Conservation (phyloP, 116 monocot species). For the Dioscorea cayenensis region DNA sequence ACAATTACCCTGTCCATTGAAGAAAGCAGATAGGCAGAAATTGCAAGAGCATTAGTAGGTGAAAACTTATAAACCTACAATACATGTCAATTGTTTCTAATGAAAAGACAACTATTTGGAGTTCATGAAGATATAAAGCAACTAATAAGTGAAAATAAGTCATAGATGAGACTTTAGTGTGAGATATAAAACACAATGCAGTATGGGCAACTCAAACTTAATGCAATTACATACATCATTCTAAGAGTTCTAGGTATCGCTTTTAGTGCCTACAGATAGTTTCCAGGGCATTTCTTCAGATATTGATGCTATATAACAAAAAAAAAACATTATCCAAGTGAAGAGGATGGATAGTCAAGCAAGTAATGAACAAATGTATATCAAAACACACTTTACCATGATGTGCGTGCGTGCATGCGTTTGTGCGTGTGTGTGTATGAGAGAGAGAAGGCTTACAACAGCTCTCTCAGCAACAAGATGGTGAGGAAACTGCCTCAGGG, state of each 20-base stretch:
- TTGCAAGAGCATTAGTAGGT: too few species aligned
- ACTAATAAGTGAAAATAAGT: too few species aligned
- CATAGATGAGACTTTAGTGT: too few species aligned
- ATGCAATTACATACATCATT: slow-evolving; percentile 87
- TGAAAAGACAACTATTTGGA: too few species aligned
- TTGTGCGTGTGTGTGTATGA: background rate
- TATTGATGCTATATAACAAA: slow-evolving; percentile 63
- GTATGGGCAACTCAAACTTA: background rate
- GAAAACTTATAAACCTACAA: too few species aligned
- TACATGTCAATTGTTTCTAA: too few species aligned
- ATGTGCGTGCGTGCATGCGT: background rate
- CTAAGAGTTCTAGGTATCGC: slow-evolving; percentile 93
- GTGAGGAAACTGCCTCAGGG: slow-evolving; percentile 62
- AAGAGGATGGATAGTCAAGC: background rate
- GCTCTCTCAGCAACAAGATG: slow-evolving; percentile 91
- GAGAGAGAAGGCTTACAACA: slow-evolving; percentile 53
- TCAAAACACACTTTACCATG: background rate
- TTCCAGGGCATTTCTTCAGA: slow-evolving; percentile 94
- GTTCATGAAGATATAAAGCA: too few species aligned
- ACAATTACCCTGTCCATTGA: too few species aligned
- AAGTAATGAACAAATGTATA: background rate
- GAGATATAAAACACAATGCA: background rate
- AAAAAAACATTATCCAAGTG: background rate
- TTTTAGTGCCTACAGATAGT: slow-evolving; percentile 84
- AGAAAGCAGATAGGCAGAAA: too few species aligned